Percentiles rank a stretch among this genome's conserved stretches.
Conservation (phyloP, 176 grass and related monocot genomes). For the Musa troglodytarum region DNA sequence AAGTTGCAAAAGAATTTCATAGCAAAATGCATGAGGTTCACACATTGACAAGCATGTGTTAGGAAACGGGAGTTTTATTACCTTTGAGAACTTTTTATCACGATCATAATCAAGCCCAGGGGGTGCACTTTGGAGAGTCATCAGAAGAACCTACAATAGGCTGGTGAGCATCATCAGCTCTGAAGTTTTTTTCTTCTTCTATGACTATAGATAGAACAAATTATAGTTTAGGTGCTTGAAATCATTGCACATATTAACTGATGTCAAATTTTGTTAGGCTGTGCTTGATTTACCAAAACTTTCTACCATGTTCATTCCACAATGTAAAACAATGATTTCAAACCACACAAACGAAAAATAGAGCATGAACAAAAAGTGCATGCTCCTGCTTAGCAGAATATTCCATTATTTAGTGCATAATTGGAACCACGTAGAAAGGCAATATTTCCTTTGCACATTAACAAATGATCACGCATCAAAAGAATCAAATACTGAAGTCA, state of each 20-base stretch:
- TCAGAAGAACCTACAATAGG: constrained; percentile 78
- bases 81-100: constrained; percentile 92
- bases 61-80: constrained; percentile 52
- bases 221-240: neutral
- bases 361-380: no score
- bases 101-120: constrained; percentile 98
- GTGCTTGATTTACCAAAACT: neutral
- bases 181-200: neutral
- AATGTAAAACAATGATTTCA: no score
- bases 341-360: no score
- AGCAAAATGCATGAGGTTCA: neutral
- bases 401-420: no score
- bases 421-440: no score
- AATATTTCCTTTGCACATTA: no score
- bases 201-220: neutral
- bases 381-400: no score
- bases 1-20: neutral
- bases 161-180: neutral
- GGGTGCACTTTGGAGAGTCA: constrained; percentile 98
- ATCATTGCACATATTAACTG: neutral
- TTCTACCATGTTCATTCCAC: no score
- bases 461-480: no score
- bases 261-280: neutral
- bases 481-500: no score
- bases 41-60: constrained; percentile 2